phyloP scores from a whole-genome alignment of 495 filamentous ascomycete genomes.

The Ramalina intermedia region DNA sequence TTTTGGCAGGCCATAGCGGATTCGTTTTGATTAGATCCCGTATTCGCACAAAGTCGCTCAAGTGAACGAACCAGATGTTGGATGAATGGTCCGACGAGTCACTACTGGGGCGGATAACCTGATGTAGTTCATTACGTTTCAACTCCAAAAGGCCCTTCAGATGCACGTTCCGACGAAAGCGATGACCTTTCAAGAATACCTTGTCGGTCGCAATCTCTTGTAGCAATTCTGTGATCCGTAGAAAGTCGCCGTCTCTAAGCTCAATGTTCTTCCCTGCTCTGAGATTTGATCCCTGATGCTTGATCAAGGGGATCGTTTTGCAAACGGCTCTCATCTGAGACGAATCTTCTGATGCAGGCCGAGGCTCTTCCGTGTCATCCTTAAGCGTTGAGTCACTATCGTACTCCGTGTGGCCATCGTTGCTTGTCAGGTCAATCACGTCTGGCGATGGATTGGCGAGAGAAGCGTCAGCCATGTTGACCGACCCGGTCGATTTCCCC shows the following conservation, averaged over 20 bases:
- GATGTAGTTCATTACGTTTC: slow-evolving; percentile 4
- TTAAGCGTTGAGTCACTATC: no score
- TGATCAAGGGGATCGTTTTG: neutral
- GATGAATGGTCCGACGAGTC: neutral
- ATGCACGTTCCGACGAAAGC: neutral
- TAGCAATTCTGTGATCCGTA: slow-evolving; percentile 3
- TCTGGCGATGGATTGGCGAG: no score
- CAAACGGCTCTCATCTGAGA: no score
- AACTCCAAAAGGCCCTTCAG: slow-evolving; percentile 2
- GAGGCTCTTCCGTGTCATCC: no score
- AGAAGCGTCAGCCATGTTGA: no score
- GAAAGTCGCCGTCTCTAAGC: slow-evolving; percentile 4
- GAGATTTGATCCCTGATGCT: neutral
- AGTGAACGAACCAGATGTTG: neutral
- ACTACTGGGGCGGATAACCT: neutral
- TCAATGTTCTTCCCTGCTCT: slow-evolving; percentile 8
- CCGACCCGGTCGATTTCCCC: no score
- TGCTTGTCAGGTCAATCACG: no score
- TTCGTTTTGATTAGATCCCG: slow-evolving; percentile 6
- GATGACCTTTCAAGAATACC: slow-evolving; percentile 1
- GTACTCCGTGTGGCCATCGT: no score
- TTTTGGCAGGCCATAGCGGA: neutral
- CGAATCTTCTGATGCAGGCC: no score
- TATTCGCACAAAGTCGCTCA: slow-evolving; percentile 1
- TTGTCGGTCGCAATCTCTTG: neutral